Evolutionary conservation across 169 alveolate species (phyloP), one percentile per base, ranked within the genome.

Genomic region (Neospora caninum): DNA sequence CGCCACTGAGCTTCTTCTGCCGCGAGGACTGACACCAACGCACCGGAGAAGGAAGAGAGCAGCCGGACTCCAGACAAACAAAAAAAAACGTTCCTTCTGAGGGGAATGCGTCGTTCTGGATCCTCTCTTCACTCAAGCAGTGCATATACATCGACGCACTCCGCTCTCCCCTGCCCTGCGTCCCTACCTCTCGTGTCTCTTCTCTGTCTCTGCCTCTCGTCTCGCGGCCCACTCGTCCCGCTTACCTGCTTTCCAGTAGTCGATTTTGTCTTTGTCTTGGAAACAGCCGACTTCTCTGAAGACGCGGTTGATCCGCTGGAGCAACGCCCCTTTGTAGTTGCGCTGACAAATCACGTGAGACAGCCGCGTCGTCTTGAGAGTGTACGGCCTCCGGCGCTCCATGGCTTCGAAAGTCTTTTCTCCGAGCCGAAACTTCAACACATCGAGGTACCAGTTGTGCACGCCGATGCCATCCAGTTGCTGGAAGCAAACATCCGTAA

Each of bases 401-500:
- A 97, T 95, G 84, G 96, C 97, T 53, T 96, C 93, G 34, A 94
- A 96, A 0, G 97, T 96, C 78, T 96, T 92, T 54, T 95, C 96
- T 34, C 98, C 98, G 43, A 97, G 92, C 18, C 96, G 95, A 88
- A 96, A 97, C 95, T 94, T 96, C 86, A 97, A 80, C 70, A 97
- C 95, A 91, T 97, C 97, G 7, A 96, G 95, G 89, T 95, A 93
- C 96, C 98, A 97, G 86, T 97, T 97, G 82, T 96, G 95, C 0
- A 97, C 98, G 0, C 98, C 98, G 18, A 97, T 45, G 18, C 98
- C 96, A 88, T 97, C 98, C 39, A 97, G 95, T 67, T 92, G 91
- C 43, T 97, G 97, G 80, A 96, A 97, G 36, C 97, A 95, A 31
- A 97, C 96, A 67, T 97, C 98, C 45, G 97, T 94, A 92, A 97